These are phyloP conservation scores for Trypanosoma cruzi DNA, from an alignment of 208 protist genomes.

Conservation along the genomic window DNA sequence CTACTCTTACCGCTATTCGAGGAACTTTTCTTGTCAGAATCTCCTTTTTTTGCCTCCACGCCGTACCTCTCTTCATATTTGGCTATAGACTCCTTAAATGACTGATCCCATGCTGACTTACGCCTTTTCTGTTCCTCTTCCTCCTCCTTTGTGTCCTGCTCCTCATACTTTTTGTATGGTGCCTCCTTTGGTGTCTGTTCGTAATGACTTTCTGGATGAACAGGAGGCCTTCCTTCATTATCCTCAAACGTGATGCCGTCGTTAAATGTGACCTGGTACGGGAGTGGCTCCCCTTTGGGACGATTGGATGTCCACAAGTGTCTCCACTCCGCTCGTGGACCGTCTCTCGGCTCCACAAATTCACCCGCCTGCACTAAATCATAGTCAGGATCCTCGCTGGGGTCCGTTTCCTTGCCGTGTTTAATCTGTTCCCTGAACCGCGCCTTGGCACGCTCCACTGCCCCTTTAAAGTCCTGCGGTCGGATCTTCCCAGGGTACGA, in stretches of 20 bases:
- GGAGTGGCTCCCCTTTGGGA: conserved; percentile 47
- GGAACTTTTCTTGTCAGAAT: neutral
- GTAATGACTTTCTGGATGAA: conserved; percentile 82
- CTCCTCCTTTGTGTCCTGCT: conserved; percentile 51
- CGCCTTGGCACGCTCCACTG: conserved; percentile 87
- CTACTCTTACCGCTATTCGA: too few species aligned
- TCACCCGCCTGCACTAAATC: conserved; percentile 87
- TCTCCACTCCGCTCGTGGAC: conserved; percentile 86
- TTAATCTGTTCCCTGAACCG: conserved; percentile 82
- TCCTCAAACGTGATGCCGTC: conserved; percentile 88
- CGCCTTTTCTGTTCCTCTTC: conserved; percentile 39
- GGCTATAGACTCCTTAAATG: conserved; percentile 73
- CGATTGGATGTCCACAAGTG: conserved; percentile 90
- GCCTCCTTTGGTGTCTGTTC: conserved; percentile 85
- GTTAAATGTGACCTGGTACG: conserved; percentile 90
- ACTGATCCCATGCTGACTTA: conserved; percentile 43
- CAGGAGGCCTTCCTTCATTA: conserved; percentile 79
- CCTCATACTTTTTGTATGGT: conserved; percentile 73
- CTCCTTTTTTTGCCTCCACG: conserved; percentile 1
- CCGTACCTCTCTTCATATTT: conserved; percentile 57
- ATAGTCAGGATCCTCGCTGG: conserved; percentile 87
- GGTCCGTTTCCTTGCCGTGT: conserved; percentile 85
- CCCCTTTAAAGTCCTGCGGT: conserved; percentile 79
- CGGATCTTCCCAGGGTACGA: conserved; percentile 91
- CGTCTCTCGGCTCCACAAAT: conserved; percentile 90